Base-by-base conservation (phyloP, 805 yeast species). In the Lipomyces kockii region DNA sequence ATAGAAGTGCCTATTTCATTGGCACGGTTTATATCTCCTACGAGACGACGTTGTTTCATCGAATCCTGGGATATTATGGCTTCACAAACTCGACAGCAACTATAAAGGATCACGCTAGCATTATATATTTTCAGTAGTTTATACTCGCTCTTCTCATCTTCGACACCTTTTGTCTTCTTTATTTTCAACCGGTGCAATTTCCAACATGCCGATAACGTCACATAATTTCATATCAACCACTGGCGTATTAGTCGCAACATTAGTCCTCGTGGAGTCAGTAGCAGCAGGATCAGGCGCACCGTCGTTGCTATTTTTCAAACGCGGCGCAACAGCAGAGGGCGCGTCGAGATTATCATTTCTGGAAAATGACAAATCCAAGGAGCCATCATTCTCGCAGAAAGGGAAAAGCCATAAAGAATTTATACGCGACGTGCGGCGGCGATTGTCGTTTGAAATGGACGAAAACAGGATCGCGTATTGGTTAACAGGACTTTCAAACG, bases 31-130 rank as follows among this genome's bases (percentile, higher is more conserved):
- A 58, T 25, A 55, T 54, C n/a, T 46, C 32, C 29, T 3, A n/a
- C 25, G 54, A 37, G 60, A n/a, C 54, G 34, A 14, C 57, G 22
- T 20, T 43, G 46, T 17, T 59, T 61, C 54, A 55, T 55, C 39
- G 64, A 37, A 37, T n/a, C 11, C 8, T 5, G 22, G 3, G 49
- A 43, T 17, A 43, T 43, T 37, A 43, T 43, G 49, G 49, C 49
- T 43, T 3, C 49, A 6, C 22, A n/a, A n/a, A 6, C 25, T 17
- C 22, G 49, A 17, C 22, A 43, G 49, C 49, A 43, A 43, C 8
- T 43, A 43, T n/a, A 43, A 43, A 8, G 49, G n/a, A 43, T 43
- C 20, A 43, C 22, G 4, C 20, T 43, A 43, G 49, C 22, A 43
- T 17, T 43, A 22, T 5, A 43, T 43, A 43, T 43, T 43, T n/a